Percentiles rank a stretch among this genome's conserved stretches.
phyloP scores from a whole-genome alignment of 2,329 filamentous ascomycete species.

The Colletotrichum sp. region DNA sequence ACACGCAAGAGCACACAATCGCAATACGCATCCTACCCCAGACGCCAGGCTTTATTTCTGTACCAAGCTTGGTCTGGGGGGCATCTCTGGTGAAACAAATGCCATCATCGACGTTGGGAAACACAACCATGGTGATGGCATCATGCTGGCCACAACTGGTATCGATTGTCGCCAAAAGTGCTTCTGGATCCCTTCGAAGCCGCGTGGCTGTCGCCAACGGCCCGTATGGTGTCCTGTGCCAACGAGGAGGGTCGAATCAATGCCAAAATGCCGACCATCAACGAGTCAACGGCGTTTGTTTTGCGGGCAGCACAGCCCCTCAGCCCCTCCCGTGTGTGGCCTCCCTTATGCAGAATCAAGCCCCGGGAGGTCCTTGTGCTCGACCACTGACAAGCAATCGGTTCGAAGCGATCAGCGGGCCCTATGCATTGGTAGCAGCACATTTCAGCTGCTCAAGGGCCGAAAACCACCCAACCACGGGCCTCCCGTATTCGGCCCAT shows the following conservation, averaged over 20 bases:
- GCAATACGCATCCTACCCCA: not conserved
- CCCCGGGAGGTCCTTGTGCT: not conserved
- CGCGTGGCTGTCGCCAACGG: constrained; percentile 5
- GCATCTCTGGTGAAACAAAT: constrained; percentile 5
- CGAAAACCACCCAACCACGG: constrained; percentile 6
- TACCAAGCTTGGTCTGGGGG: not conserved
- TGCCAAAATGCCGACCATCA: constrained; percentile 15
- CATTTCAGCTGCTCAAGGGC: constrained; percentile 21
- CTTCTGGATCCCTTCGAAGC: not conserved
- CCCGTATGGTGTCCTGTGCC: not conserved
- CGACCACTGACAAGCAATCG: constrained; percentile 11
- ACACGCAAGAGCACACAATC: not conserved
- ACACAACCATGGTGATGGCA: constrained; percentile 13
- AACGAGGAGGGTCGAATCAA: constrained; percentile 7
- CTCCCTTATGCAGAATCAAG: constrained; percentile 5
- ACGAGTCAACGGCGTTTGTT: constrained; percentile 11
- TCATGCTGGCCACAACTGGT: not conserved
- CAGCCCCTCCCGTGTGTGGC: constrained; percentile 9
- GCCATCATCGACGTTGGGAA: not conserved
- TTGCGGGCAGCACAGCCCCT: constrained; percentile 20
- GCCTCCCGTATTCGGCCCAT: constrained; percentile 1
- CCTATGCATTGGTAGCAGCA: constrained; percentile 14
- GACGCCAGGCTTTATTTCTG: not conserved
- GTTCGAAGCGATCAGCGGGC: constrained; percentile 18
- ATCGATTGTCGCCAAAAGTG: not conserved